A percentile compares a stretch with the other conserved stretches of the same genome.
These are phyloP conservation scores for Arctium minus DNA, from an alignment of 129 eudicot genomes.

Conservation along the genomic window DNA sequence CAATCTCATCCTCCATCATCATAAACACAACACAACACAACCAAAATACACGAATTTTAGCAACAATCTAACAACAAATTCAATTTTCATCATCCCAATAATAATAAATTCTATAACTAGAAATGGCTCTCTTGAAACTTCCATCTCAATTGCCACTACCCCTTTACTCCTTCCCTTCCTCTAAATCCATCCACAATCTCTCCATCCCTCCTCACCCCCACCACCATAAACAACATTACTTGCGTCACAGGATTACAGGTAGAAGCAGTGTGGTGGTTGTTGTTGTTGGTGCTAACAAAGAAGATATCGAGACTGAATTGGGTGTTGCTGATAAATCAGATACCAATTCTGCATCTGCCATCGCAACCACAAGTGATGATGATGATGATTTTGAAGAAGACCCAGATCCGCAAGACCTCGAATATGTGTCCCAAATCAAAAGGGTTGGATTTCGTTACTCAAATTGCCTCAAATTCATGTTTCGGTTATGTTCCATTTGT, in stretches of 20 bases:
- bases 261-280: conserved; percentile 25
- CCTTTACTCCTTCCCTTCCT: conserved; percentile 14
- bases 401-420: conserved; percentile 82
- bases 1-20: conserved; percentile 8
- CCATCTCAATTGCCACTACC: conserved; percentile 32
- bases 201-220: conserved; percentile 19
- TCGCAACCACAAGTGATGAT: conserved; percentile 13
- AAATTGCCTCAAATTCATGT: neutral
- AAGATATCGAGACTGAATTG: conserved; percentile 37
- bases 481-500: neutral
- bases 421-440: conserved; percentile 70
- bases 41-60: neutral
- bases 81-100: neutral
- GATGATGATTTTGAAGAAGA: conserved; percentile 38
- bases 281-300: conserved; percentile 35
- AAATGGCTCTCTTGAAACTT: conserved; percentile 42
- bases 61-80: neutral
- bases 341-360: conserved; percentile 8
- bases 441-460: conserved; percentile 28
- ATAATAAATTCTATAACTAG: neutral
- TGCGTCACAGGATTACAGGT: conserved; percentile 9
- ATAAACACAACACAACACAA: neutral
- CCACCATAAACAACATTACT: conserved; percentile 10
- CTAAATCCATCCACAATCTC: conserved; percentile 23
- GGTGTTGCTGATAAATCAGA: conserved; percentile 39